These are phyloP conservation scores for Maudiozyma turicensis DNA, from an alignment of 805 yeast species.

Conservation along the genomic window DNA sequence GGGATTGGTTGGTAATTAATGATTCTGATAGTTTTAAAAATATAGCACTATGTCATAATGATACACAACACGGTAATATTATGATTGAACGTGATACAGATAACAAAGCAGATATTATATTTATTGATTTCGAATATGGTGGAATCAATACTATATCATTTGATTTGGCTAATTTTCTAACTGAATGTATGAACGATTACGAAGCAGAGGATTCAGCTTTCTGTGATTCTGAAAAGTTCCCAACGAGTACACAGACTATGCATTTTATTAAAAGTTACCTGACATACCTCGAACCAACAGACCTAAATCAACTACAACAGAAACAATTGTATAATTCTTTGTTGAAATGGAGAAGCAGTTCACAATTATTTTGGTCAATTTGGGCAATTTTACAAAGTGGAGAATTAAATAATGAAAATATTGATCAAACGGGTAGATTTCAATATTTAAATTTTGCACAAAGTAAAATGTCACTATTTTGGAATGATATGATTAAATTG, in stretches of 20 bases:
- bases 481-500: constrained; percentile 61
- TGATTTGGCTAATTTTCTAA: constrained; percentile 83
- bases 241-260: constrained; percentile 53
- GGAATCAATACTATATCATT: constrained; percentile 77
- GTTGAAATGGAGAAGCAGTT: constrained; percentile 67
- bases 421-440: constrained; percentile 45
- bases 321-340: constrained; percentile 50
- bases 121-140: constrained; percentile 88
- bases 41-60: constrained; percentile 82
- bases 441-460: constrained; percentile 63
- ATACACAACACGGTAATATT: constrained; percentile 87
- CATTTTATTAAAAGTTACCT: constrained; percentile 63
- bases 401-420: constrained; percentile 15
- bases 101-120: constrained; percentile 45
- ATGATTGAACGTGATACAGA: constrained; percentile 41
- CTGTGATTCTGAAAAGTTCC: constrained; percentile 44
- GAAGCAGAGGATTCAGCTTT: constrained; percentile 42
- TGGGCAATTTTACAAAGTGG: constrained; percentile 86
- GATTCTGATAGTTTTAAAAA: constrained; percentile 3
- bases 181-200: constrained; percentile 94
- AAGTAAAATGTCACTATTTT: constrained; percentile 58
- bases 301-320: constrained; percentile 27
- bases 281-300: constrained; percentile 29
- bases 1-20: constrained; percentile 41
- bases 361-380: constrained; percentile 67